Conservation (phyloP, 805 yeast species). For the Pichia paraexigua region DNA sequence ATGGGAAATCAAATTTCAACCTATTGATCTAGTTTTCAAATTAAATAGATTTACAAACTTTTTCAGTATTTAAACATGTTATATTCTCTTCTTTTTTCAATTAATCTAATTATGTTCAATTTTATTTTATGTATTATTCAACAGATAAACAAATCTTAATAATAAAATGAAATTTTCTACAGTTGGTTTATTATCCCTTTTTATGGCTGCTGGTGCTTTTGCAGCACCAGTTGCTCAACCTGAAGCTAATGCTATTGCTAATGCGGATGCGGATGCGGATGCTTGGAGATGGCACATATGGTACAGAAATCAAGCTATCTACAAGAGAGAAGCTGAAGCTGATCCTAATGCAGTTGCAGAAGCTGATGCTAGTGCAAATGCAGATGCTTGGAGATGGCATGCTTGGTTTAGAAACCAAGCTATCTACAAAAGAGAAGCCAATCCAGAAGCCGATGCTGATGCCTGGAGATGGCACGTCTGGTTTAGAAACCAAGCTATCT, state of each 20-base stretch:
- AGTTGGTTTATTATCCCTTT: neutral
- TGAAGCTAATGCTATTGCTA: conserved; percentile 4
- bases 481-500: conserved; percentile 6
- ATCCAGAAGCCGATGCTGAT: conserved; percentile 21
- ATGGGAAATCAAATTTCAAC: neutral
- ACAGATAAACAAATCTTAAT: neutral
- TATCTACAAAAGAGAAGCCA: conserved; percentile 18
- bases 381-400: conserved; percentile 8
- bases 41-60: neutral
- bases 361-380: conserved; percentile 8
- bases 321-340: conserved; percentile 19
- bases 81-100: neutral
- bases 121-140: neutral
- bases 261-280: conserved; percentile 5
- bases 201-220: conserved; percentile 2
- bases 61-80: neutral
- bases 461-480: conserved; percentile 5
- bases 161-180: conserved; percentile 4
- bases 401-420: conserved; percentile 2
- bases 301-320: conserved; percentile 5
- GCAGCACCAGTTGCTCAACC: conserved; percentile 8
- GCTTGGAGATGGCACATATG: conserved; percentile 5
- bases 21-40: neutral
- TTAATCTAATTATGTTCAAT: neutral
- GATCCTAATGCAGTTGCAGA: conserved; percentile 3